Conservation (phyloP, 306 rosid species). For the Glycine latifolia region DNA sequence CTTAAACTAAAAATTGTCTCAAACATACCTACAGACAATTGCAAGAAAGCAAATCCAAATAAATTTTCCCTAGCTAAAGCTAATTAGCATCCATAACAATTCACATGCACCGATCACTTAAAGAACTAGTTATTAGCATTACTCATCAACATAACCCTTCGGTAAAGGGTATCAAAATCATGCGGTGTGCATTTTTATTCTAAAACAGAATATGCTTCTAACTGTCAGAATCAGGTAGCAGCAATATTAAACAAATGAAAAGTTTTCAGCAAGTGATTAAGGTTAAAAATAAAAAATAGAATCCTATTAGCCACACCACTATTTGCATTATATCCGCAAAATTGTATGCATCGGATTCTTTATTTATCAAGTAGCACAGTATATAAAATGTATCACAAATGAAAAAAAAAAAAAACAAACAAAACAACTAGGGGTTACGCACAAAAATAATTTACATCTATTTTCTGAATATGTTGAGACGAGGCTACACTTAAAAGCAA, state of each 20-base stretch:
- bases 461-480: slow-evolving; percentile 24
- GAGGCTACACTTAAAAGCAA: slow-evolving; percentile 22
- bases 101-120: not conserved
- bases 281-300: not conserved
- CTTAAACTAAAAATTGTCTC: not conserved
- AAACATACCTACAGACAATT: not conserved
- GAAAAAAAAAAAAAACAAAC: not conserved
- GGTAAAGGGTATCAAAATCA: too few relatives aligned
- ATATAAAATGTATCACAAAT: slow-evolving; percentile 18
- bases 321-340: slow-evolving; percentile 23
- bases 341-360: not conserved
- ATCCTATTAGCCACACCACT: slow-evolving; percentile 16
- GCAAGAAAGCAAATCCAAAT: not conserved
- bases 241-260: not conserved
- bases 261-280: not conserved
- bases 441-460: slow-evolving; percentile 57
- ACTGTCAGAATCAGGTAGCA: not conserved
- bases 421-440: not conserved
- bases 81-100: slow-evolving; percentile 1
- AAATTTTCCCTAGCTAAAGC: not conserved
- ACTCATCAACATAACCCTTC: not conserved
- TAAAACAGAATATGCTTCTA: slow-evolving; percentile 16
- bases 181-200: not conserved
- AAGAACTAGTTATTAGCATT: not conserved
- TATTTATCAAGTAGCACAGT: not conserved